Base-by-base conservation (phyloP, 495 filamentous ascomycete species). In the Neurospora tetraspora region DNA sequence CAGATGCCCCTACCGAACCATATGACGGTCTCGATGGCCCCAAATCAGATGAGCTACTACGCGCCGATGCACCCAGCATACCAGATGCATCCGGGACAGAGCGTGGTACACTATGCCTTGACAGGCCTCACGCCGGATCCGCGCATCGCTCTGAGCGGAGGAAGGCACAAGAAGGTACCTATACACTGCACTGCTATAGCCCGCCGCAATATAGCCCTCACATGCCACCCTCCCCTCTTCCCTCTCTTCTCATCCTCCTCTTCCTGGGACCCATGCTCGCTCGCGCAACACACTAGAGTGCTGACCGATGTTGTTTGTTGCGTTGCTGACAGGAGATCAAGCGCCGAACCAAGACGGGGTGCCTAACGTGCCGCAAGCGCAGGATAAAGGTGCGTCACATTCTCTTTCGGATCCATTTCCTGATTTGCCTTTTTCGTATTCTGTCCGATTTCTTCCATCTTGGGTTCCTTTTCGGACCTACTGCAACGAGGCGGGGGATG, bases 341-440 rank as follows among this genome's bases (percentile, higher is more conserved):
- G 86, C 90, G 96, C 77, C 89, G 96, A 77, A 99, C 96, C 53
- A 99, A 99, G 86, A 98, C 96, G 5, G 96, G 96, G 16, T 99
- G 96, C 82, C 83, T 98, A 81, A 99, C 96, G 40, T 99, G 96
- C 86, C 90, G 96, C 74, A 98, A 98, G 82, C 90, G 96, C 77
- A 88, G 96, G 82, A 98, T 99, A 84, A 99, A 99, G 94, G 96
- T 98, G 88, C 79, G 92, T 89, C 1, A 20, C 34, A 8, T 59
- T 27, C 39, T 65, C 7, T 16, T 37, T 69, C 31, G 59, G 40
- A 23, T 69, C 16, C 8, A 70, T 71, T 40, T 47, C 31, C 42
- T 20, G 59, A 45, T 47, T 31, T 65, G 12, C 16, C 23, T 9
- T 69, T 40, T 40, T 69, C 20, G 16, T 40, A 69, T 40, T 69